Base-by-base conservation (phyloP, 129 eudicot genomes). In the Ambrosia trifida region DNA sequence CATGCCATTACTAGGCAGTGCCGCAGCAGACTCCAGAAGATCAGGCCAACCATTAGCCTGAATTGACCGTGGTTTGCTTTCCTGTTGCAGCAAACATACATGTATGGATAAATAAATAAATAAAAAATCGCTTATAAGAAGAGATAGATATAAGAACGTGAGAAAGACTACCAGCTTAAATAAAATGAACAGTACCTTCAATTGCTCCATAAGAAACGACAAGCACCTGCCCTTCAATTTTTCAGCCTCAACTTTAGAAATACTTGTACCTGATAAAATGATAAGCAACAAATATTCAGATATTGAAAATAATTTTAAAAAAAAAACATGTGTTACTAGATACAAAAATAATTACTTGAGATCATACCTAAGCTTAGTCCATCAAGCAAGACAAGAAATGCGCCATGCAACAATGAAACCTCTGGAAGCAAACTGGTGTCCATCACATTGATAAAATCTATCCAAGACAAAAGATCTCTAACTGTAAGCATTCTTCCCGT, bases 401-500 rank as follows among this genome's bases (percentile, higher is more conserved):
- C 88, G 51, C 99, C 99, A 76, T 95, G 99, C 74, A 90, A 64
- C 72, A 87, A 83, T 56, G 96, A 85, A 79, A 59, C 73, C 58
- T 79, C 92, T 40, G 96, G 86, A 20, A 54, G 51, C 64, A 95
- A 84, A 73, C 79, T 80, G 61, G 33, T 69, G 70, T 76, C 88
- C 3, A 88, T 75, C 73, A 69, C 84, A 47, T 84, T 85, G 18
- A 95, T 74, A 66, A 95, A 95, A 49, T 87, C 89, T 38, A 95
- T 69, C 99, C 97, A 95, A 52, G 99, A 87, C 81, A 90, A 84
- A 49, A 95, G 93, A 72, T 95, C 99, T 72, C 99, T 86, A 32
- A 95, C 84, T 10, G 97, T 95, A 77, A 95, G 99, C 66, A 70
- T 19, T 79, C 96, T 84, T 68, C 99, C 96, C 36, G 89, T 83